These are phyloP conservation scores for Amphicarpaea edgeworthii DNA, from an alignment of 306 rosid genomes.

Conservation along the genomic window DNA sequence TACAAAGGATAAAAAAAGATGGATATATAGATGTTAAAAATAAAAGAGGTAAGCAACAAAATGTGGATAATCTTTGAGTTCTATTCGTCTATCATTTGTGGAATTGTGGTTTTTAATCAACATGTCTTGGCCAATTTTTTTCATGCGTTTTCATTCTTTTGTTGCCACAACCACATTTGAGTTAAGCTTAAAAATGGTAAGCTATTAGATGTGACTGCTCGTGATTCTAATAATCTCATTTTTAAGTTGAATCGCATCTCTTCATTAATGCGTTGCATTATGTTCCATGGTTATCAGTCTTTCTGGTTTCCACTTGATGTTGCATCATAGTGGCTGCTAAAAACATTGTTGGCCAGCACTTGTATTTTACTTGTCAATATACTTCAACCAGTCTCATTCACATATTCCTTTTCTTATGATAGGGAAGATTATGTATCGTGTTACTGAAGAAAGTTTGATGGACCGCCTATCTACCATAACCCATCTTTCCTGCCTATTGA, in stretches of 20 bases:
- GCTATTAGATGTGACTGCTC: slow-evolving; percentile 36
- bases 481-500: slow-evolving; percentile 63
- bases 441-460: slow-evolving; percentile 82
- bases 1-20: slow-evolving; percentile 73
- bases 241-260: slow-evolving; percentile 17
- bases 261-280: slow-evolving; percentile 15
- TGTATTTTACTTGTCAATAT: neutral
- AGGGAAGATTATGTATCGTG: slow-evolving; percentile 75
- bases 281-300: slow-evolving; percentile 14
- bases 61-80: slow-evolving; percentile 19
- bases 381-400: slow-evolving; percentile 26
- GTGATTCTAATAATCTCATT: neutral
- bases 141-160: neutral
- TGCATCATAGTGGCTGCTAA: neutral
- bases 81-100: slow-evolving; percentile 22
- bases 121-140: slow-evolving; percentile 27
- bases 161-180: slow-evolving; percentile 3
- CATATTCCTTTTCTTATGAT: slow-evolving; percentile 20
- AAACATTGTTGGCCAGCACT: neutral
- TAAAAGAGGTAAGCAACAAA: slow-evolving; percentile 67
- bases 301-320: slow-evolving; percentile 19
- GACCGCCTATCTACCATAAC: slow-evolving; percentile 79
- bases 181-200: slow-evolving; percentile 59
- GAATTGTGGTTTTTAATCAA: slow-evolving; percentile 5
- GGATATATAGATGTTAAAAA: slow-evolving; percentile 85